Evolutionary conservation across 139 green algal species (phyloP), one percentile per base, ranked within the genome.

Genomic region (Haematococcus sp.): DNA sequence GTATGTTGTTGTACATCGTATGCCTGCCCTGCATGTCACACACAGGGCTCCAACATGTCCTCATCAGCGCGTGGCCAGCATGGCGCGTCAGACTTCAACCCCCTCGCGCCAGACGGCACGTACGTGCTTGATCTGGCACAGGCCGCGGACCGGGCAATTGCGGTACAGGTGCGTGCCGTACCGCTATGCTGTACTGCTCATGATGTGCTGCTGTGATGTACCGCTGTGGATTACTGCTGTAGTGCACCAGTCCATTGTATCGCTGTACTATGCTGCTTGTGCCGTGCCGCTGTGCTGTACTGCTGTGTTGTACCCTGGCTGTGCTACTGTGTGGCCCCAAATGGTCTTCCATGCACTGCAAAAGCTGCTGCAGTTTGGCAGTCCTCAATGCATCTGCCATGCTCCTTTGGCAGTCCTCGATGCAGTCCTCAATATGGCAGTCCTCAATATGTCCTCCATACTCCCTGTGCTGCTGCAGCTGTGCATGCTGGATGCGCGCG

Each of bases 51-150:
- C 70, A 91, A 91, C 78, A 86, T 88, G 78, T 79, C 70, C 15
- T 49, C 73, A 4, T 78, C 73, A 22, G 72, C 75, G 1, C 59
- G 61, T 7, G 65, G 74, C 22, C 51, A 75, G 40, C n/a, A 68
- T 32, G n/a, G 49, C 31, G 55, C 73, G 28, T 49, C 66, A 22
- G 75, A 81, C 46, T 93, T 93, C 80, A 91, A 93, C 80, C 86
- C 88, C 7, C 80, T 88, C 20, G 76, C 78, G 17, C 88, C 88
- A 22, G 88, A 93, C 68, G 88, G 88, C 49, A 76, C 28, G 60
- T 90, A 93, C 81, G 61, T 52, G 0, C 73, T 93, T 15, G 72
- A 83, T 74, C 74, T 93, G 63, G 63, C 59, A 5, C 35, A 69
- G 0, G 34, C 75, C 3, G 65, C 82, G 27, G 83, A 92, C 61